Evolutionary conservation across 1,139 yeast genomes (phyloP).

Genomic region (Pneumocystis carinii): DNA sequence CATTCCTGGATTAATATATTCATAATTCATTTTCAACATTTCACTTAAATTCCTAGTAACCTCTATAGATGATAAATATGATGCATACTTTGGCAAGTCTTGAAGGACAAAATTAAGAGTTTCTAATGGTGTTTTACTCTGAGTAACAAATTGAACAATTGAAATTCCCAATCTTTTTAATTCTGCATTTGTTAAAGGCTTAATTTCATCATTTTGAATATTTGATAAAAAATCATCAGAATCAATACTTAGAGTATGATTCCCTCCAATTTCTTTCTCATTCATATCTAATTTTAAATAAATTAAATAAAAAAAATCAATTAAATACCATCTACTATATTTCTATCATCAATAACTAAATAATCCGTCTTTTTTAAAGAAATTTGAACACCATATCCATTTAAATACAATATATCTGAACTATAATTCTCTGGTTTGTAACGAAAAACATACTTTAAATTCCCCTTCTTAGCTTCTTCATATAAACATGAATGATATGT

Average conservation of each 20-base stretch:
- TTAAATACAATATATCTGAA: slow-evolving; percentile 26
- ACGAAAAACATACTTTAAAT: slow-evolving; percentile 62
- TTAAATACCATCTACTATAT: slow-evolving; percentile 18
- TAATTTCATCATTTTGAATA: slow-evolving; percentile 7
- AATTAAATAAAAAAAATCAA: slow-evolving; percentile 3
- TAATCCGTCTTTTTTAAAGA: slow-evolving; percentile 51
- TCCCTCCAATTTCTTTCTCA: slow-evolving; percentile 1
- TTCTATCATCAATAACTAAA: slow-evolving; percentile 47
- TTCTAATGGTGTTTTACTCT: slow-evolving; percentile 6
- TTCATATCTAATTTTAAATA: slow-evolving; percentile 13
- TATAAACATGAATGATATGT: slow-evolving; percentile 45
- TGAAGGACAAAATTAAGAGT: slow-evolving; percentile 4
- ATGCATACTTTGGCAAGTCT: slow-evolving; percentile 14
- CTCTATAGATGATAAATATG: slow-evolving; percentile 6
- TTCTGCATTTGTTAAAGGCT: slow-evolving; percentile 10
- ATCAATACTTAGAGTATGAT: neutral
- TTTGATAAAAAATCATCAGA: slow-evolving; percentile 4
- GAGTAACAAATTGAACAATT: slow-evolving; percentile 10
- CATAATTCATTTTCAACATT: slow-evolving; percentile 14
- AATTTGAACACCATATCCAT: slow-evolving; percentile 56
- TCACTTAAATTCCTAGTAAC: neutral
- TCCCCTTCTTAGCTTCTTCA: slow-evolving; percentile 48
- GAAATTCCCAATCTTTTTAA: slow-evolving; percentile 8
- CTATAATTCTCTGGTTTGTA: slow-evolving; percentile 32
- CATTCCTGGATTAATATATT: slow-evolving; percentile 21